Conservation (phyloP, 345 rosid species). For the Cardamine resedifolia region DNA sequence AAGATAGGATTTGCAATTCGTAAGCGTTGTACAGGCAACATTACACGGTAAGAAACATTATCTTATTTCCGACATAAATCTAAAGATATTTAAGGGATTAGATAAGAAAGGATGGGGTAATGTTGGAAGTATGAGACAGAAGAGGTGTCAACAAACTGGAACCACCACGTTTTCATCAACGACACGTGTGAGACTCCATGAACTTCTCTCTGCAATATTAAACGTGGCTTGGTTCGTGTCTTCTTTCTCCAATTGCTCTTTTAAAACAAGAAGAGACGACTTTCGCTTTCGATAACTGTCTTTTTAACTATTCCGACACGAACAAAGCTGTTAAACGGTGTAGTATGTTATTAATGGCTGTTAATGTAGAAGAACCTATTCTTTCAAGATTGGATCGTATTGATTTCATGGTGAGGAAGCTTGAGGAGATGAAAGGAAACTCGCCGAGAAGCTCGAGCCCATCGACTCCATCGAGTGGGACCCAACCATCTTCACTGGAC, state of each 20-base stretch:
- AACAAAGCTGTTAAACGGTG: conserved; percentile 7
- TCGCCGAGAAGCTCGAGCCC: conserved; percentile 41
- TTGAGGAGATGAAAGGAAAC: conserved; percentile 38
- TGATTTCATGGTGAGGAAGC: conserved; percentile 36
- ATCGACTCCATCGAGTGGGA: conserved; percentile 38
- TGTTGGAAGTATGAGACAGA: conserved; percentile 10
- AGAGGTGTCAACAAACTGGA: conserved; percentile 7
- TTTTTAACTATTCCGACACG: conserved; percentile 9
- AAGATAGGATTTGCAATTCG: not conserved
- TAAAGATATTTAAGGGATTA: not conserved
- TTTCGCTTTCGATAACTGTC: not conserved
- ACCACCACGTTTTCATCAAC: conserved; percentile 14
- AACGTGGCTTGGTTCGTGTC: conserved; percentile 27
- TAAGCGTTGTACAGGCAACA: not conserved
- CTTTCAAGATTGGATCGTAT: conserved; percentile 42
- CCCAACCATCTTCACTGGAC: conserved; percentile 34
- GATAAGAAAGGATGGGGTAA: conserved; percentile 34
- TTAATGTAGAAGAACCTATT: conserved; percentile 34
- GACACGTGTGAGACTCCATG: conserved; percentile 23
- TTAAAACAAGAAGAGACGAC: conserved; percentile 10
- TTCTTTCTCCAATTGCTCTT: conserved; percentile 6
- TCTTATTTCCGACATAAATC: conserved; percentile 21
- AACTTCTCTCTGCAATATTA: conserved; percentile 1
- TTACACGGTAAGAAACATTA: not conserved
- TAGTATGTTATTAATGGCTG: conserved; percentile 9